Evolutionary conservation across 2,329 filamentous ascomycete species (phyloP), one percentile per base, ranked within the genome.

Genomic region (Nothophaeocryptopus gaeumannii): DNA sequence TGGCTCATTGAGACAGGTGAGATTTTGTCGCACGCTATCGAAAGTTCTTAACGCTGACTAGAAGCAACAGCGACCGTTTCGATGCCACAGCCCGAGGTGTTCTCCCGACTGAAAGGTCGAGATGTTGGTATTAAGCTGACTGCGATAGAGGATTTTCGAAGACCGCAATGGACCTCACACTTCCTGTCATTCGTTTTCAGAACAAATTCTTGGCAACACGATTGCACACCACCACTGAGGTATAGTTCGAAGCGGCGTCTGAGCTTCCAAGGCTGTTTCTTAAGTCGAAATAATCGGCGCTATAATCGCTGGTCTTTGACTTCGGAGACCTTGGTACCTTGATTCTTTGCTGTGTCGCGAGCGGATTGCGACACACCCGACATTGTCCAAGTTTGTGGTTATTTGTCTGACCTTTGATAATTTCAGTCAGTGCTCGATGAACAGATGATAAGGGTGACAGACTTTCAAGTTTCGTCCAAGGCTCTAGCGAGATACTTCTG

Each of bases 201-300:
- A 36, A 15, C 45, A 40, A 34, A 36, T 47, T 39, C 36, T 47
- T 47, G 3, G 11, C 45, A 20, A 47, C 15, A n/a, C 38, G 29
- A 8, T 32, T 39, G 36, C 32, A 40, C 8, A 47, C 45, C 14
- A 47, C 36, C 36, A 34, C 30, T n/a, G 44, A 37, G n/a, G 30
- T 37, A n/a, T 43, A 32, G n/a, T 43, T 12, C 10, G 15, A 33
- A 5, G 15, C 8, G 14, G 20, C 26, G 8, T 9, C 39, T 13
- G 20, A 8, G 9, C 12, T 9, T 7, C 16, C 34, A 20, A 33
- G 2, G 38, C 20, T 40, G 5, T 29, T 13, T 15, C 13, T 12
- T 11, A 5, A 2, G 11, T 9, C 11, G 9, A 20, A 29, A 15
- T 40, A 40, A 3, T 12, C 38, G 4, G 20, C 35, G 9, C 35